Percentiles rank a stretch among this genome's conserved stretches.
Evolutionary conservation across 2,329 filamentous ascomycete species (phyloP).

Genomic region (Pezicula carpinea): DNA sequence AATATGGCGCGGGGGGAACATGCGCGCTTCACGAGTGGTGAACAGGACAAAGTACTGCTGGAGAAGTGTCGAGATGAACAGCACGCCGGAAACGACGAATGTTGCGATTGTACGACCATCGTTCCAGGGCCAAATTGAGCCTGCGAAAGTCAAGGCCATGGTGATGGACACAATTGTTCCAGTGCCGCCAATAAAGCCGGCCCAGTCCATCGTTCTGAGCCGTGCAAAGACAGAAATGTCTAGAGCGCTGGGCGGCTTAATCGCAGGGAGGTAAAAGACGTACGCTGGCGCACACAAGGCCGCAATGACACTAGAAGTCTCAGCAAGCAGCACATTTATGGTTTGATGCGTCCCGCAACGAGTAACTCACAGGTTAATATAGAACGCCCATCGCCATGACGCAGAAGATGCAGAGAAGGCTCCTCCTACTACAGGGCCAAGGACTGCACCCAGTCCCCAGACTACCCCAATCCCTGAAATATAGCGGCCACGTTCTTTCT

Average conservation of each 20-base stretch:
- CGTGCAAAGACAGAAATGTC: neutral
- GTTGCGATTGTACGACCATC: slow-evolving; percentile 38
- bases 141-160: slow-evolving; percentile 47
- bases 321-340: slow-evolving; percentile 28
- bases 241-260: neutral
- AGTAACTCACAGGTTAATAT: slow-evolving; percentile 23
- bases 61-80: slow-evolving; percentile 38
- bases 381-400: slow-evolving; percentile 33
- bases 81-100: slow-evolving; percentile 41
- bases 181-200: slow-evolving; percentile 40
- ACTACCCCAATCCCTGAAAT: slow-evolving; percentile 25
- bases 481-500: slow-evolving; percentile 29
- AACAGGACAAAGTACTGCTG: slow-evolving; percentile 43
- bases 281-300: slow-evolving; percentile 36
- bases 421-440: slow-evolving; percentile 35
- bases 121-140: slow-evolving; percentile 44
- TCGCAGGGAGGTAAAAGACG: slow-evolving; percentile 30
- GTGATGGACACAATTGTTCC: slow-evolving; percentile 37
- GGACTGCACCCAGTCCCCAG: slow-evolving; percentile 34
- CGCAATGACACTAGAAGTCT: slow-evolving; percentile 34
- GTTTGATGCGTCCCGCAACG: too few species aligned
- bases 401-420: slow-evolving; percentile 29
- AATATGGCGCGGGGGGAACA: slow-evolving; percentile 41
- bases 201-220: slow-evolving; percentile 35
- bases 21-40: slow-evolving; percentile 36